Base-by-base conservation (phyloP, 139 green algal genomes). In the Chlamydomonas eustigma region DNA sequence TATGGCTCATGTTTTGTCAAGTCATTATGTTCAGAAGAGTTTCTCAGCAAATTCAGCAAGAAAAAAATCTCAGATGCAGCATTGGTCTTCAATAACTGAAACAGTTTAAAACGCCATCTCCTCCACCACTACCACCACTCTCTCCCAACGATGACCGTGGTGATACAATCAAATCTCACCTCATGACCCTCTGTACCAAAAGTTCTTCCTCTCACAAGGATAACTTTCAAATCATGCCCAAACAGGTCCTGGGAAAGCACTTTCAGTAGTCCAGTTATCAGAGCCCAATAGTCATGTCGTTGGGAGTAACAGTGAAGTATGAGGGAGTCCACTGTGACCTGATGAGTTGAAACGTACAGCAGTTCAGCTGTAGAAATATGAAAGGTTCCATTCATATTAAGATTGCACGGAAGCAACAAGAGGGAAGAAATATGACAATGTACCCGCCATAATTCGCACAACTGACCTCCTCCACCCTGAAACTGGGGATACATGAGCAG, bases 231-330 rank as follows among this genome's bases (percentile, higher is more conserved):
- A 12, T 12, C 44, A 58, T 58, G 44, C 18, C 35, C 35, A 28
- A 75, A 75, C 34, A 37, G 25, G 3, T 75, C 68, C n/a, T 75
- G 38, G 4, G 68, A 37, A 4, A 75, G 5, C 37, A 22, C 74
- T 31, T 79, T 79, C 38, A 89, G 78, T 51, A 86, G 69, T 4
- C 84, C 84, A 25, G 82, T 76, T 4, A 86, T 78, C 31, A 88
- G 81, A 38, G 84, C 77, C 68, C 84, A 81, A 33, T 86, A 71
- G 18, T 70, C 84, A 0, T 78, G 84, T 1, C 84, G 64, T 38
- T 37, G 36, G 36, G 44, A 77, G 78, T 81, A 81, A 68, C 86
- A 89, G 64, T 86, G 84, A 37, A 89, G 51, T 50, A 78, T 38
- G 50, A 85, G 69, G 0, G 65, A 81, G 28, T 79, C 74, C n/a